phyloP scores from a whole-genome alignment of 495 filamentous ascomycete genomes.

The Tuber aestivum region DNA sequence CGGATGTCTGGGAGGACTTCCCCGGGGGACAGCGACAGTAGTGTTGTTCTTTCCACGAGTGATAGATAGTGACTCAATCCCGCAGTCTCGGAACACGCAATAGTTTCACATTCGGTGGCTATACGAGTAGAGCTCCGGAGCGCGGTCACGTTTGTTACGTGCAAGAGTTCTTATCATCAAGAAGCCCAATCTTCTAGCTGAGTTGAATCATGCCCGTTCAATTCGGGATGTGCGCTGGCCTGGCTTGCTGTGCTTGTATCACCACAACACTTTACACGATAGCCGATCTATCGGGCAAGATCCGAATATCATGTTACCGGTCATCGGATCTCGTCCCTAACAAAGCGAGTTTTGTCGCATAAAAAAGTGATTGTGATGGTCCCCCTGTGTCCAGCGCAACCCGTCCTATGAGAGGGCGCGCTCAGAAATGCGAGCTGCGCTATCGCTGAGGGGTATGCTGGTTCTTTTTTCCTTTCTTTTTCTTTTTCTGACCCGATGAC shows the following conservation, averaged over 20 bases:
- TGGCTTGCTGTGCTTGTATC: background rate
- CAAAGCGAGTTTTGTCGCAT: background rate
- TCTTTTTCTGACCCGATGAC: slow-evolving; percentile 1
- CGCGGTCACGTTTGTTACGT: background rate
- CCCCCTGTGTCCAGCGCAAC: background rate
- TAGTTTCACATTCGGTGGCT: background rate
- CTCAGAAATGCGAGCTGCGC: background rate
- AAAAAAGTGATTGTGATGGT: background rate
- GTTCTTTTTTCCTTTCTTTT: background rate
- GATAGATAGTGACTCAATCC: background rate
- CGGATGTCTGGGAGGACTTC: background rate
- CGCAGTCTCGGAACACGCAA: background rate
- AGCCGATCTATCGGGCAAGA: background rate
- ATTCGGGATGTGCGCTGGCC: slow-evolving; percentile 2
- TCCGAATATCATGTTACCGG: background rate
- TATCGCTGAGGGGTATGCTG: background rate
- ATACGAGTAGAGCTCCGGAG: background rate
- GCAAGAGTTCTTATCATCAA: background rate
- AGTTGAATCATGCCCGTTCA: background rate
- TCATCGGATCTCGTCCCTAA: background rate
- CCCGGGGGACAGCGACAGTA: background rate
- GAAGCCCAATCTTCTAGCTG: background rate
- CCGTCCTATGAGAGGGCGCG: background rate
- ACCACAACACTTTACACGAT: background rate
- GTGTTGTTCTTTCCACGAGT: background rate